These are phyloP conservation scores for Leccinum solheimii DNA, from an alignment of 1,284 basidiomycete species.

Conservation along the genomic window DNA sequence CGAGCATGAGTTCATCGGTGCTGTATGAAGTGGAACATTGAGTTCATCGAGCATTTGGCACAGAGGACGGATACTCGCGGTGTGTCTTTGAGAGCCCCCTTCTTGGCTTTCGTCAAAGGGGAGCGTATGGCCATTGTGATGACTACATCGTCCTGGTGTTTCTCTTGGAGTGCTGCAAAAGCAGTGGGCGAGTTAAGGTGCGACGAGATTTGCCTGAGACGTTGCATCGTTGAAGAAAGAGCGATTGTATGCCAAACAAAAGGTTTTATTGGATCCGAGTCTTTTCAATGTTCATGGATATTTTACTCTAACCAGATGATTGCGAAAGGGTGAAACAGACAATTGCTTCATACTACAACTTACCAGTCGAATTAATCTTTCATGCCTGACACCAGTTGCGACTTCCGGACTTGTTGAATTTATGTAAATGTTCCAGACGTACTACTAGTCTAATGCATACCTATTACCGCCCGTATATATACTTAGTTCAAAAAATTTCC, in stretches of 20 bases:
- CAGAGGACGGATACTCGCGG: slow-evolving; percentile 40
- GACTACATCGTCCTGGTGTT: slow-evolving; percentile 73
- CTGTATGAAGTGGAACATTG: slow-evolving; percentile 36
- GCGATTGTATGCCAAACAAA: neutral
- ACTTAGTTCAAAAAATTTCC: too few relatives aligned
- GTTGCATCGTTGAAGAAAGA: slow-evolving; percentile 35
- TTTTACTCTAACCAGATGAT: too few relatives aligned
- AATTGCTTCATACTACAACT: too few relatives aligned
- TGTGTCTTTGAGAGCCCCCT: slow-evolving; percentile 80
- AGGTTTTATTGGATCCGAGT: neutral
- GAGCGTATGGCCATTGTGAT: slow-evolving; percentile 78
- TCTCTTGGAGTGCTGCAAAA: slow-evolving; percentile 47
- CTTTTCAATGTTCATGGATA: too few relatives aligned
- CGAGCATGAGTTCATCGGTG: slow-evolving; percentile 73
- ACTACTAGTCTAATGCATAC: too few relatives aligned
- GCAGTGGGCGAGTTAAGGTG: slow-evolving; percentile 52
- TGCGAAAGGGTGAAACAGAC: too few relatives aligned
- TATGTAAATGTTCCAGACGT: too few relatives aligned
- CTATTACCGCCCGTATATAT: too few relatives aligned
- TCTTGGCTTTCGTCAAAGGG: slow-evolving; percentile 74
- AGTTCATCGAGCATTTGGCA: neutral
- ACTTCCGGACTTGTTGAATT: too few relatives aligned
- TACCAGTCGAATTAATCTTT: too few relatives aligned
- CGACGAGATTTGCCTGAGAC: slow-evolving; percentile 64
- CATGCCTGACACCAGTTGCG: too few relatives aligned